Base-by-base conservation (phyloP, 176 grass and related monocot genomes). In the Musa acuminata region DNA sequence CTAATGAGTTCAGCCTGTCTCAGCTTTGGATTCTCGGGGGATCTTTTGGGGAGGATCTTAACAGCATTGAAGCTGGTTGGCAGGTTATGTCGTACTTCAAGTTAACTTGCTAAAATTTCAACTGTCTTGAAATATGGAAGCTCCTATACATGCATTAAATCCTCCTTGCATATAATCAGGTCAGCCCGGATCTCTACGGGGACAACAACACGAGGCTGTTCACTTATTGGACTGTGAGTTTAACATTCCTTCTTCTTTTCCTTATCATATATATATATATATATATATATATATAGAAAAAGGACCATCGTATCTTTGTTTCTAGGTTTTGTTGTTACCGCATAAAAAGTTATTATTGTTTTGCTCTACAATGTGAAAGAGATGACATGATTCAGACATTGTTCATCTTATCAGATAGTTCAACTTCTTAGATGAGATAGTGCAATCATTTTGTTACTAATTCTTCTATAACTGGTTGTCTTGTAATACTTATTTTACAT, bases 141-240 rank as follows among this genome's bases (percentile, higher is more conserved):
- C 29, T 35, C 29, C 2, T 35, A 35, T 35, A 3, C 29, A 9
- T 17, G 60, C 60, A 22, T 9, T 63, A 9, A 63, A 63, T 63
- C 60, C 1, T 63, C 0, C 24, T 62, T 23, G 20, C 1, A n/a
- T 23, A 23, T 1, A 9, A 22, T 52, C 17, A 71, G 49, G 68
- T 52, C 2, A 51, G 49, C 17, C 48, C 68, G 20, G 9, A 71
- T 51, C 68, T 71, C 9, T 71, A 52, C 11, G 68, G 68, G 51
- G 68, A 71, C 49, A 71, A 22, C 20, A 71, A 49, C 26, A 71
- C 68, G 21, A 71, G 48, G n/a, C 68, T 71, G 12, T 71, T 71
- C 3, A 71, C n/a, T 51, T 71, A 71, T 13, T 71, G 68, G 68
- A 71, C 68, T 20, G 68, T 71, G 51, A 71, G 68, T 22, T 35